Conservation (phyloP, 2,329 filamentous ascomycete species). For the Xylariaceae sp. region DNA sequence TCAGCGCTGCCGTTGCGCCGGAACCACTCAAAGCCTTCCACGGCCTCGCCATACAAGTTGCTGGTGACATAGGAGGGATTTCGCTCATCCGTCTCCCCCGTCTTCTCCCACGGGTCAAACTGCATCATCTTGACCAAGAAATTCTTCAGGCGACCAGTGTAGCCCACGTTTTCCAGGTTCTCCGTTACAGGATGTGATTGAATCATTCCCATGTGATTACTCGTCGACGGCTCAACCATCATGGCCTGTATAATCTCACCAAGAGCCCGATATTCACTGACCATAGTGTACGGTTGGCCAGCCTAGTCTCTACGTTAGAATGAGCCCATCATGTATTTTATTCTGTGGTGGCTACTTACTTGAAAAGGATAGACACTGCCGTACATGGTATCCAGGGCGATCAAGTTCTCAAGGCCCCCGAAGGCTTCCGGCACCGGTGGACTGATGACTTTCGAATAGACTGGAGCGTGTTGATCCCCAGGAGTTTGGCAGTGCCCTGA, state of each 20-base stretch:
- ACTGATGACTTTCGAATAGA: slow-evolving; percentile 25
- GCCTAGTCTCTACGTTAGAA: slow-evolving; percentile 20
- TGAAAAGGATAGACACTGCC: slow-evolving; percentile 24
- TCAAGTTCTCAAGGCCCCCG: slow-evolving; percentile 19
- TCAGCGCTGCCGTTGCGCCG: slow-evolving; percentile 2
- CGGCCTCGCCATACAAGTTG: slow-evolving; percentile 15
- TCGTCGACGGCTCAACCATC: slow-evolving; percentile 26
- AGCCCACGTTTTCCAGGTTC: slow-evolving; percentile 19
- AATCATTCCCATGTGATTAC: slow-evolving; percentile 17
- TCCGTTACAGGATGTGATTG: slow-evolving; percentile 3
- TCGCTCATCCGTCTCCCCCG: background rate
- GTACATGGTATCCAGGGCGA: slow-evolving; percentile 13
- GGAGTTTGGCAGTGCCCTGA: slow-evolving; percentile 33
- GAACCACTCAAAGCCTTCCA: slow-evolving; percentile 9
- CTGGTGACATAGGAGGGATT: slow-evolving; percentile 19
- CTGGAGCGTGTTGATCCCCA: slow-evolving; percentile 7
- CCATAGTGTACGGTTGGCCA: slow-evolving; percentile 30
- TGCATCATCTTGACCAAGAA: slow-evolving; percentile 27
- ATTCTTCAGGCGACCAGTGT: slow-evolving; percentile 24
- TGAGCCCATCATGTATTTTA: background rate
- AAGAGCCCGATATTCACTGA: slow-evolving; percentile 30
- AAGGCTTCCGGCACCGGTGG: slow-evolving; percentile 14
- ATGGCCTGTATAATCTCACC: slow-evolving; percentile 31
- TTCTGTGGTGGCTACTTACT: slow-evolving; percentile 19
- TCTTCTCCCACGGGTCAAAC: slow-evolving; percentile 20